These are phyloP conservation scores for Blastobotrys americana DNA, from an alignment of 805 yeast genomes.

Conservation along the genomic window DNA sequence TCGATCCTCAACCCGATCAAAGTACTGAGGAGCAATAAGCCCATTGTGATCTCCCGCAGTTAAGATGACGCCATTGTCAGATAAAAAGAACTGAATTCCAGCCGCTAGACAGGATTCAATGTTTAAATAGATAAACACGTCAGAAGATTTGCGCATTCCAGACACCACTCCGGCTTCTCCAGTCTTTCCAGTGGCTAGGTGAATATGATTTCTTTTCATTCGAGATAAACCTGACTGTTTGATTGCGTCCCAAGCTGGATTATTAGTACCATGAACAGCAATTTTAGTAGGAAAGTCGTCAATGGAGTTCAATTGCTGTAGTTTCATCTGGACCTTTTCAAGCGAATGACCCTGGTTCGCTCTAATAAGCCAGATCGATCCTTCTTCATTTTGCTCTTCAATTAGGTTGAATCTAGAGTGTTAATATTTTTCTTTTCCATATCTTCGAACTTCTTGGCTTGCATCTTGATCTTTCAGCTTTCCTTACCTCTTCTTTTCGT, in stretches of 20 bases:
- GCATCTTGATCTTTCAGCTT: constrained; percentile 21
- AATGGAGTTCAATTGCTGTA: constrained; percentile 32
- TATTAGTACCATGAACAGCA: constrained; percentile 77
- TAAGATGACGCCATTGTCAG: constrained; percentile 70
- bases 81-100: constrained; percentile 48
- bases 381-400: constrained; percentile 11
- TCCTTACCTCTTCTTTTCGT: constrained; percentile 59
- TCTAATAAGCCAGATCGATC: constrained; percentile 41
- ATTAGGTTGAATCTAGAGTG: constrained; percentile 1
- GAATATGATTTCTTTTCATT: constrained; percentile 81
- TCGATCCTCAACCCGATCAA: constrained; percentile 35
- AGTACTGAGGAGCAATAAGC: constrained; percentile 37
- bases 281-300: constrained; percentile 46
- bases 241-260: constrained; percentile 41
- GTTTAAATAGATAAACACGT: constrained; percentile 59
- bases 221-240: constrained; percentile 46
- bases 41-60: constrained; percentile 57
- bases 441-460: constrained; percentile 39
- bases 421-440: background rate
- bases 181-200: constrained; percentile 61
- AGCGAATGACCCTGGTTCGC: constrained; percentile 94
- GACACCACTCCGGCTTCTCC: constrained; percentile 46
- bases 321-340: constrained; percentile 35
- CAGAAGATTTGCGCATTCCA: constrained; percentile 61
- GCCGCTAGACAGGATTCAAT: constrained; percentile 39